Conservation (phyloP, 2,329 filamentous ascomycete genomes). For the Mycocentrospora acerina region DNA sequence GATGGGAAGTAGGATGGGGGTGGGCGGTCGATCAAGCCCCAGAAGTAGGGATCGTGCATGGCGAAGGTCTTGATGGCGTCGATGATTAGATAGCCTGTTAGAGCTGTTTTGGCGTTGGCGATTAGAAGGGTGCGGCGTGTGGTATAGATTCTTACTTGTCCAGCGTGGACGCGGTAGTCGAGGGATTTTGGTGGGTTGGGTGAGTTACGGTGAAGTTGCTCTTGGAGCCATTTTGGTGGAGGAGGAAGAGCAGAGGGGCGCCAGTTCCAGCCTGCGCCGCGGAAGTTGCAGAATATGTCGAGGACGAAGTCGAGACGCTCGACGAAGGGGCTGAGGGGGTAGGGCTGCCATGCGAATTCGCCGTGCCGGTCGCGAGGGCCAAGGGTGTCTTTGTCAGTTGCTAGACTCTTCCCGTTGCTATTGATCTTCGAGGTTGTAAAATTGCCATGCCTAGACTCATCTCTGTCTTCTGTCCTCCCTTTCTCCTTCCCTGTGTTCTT, state of each 20-base stretch:
- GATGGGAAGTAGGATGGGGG: conserved; percentile 50
- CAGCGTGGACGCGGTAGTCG: conserved; percentile 23
- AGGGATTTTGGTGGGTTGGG: conserved; percentile 20
- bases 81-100: conserved; percentile 64
- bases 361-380: conserved; percentile 35
- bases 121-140: conserved; percentile 37
- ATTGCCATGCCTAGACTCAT: not conserved
- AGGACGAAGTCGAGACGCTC: conserved; percentile 61
- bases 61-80: conserved; percentile 70
- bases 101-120: conserved; percentile 43
- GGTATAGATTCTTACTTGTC: conserved; percentile 42
- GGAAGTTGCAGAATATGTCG: conserved; percentile 59
- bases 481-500: conserved; percentile 1
- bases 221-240: conserved; percentile 44
- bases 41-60: conserved; percentile 79
- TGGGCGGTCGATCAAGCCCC: conserved; percentile 50
- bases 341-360: conserved; percentile 56
- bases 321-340: conserved; percentile 48
- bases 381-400: conserved; percentile 12
- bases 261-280: conserved; percentile 63
- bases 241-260: conserved; percentile 52
- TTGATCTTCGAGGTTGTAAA: not conserved
- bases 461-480: not conserved
- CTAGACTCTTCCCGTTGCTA: conserved; percentile 4
- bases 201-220: conserved; percentile 37